phyloP scores from a whole-genome alignment of 2,329 filamentous ascomycete species.

The Paracoccidioides lutzii region DNA sequence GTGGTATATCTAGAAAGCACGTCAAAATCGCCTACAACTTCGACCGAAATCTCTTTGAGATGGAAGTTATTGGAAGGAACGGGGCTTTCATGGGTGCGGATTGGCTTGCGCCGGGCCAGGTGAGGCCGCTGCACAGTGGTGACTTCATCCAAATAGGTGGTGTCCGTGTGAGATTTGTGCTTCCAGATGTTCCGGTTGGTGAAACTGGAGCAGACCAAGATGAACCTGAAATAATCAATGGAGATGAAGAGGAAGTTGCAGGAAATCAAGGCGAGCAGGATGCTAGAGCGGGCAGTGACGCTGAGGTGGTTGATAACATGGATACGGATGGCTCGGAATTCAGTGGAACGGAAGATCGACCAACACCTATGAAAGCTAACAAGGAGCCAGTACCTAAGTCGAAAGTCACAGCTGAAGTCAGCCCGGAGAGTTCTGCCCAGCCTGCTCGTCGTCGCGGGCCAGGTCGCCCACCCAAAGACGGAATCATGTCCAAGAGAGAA shows the following conservation, averaged over 20 bases:
- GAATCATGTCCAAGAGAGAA: conserved; percentile 54
- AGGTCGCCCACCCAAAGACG: conserved; percentile 53
- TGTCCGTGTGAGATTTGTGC: conserved; percentile 44
- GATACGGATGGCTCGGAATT: conserved; percentile 3
- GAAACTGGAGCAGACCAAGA: conserved; percentile 37
- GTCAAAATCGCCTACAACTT: conserved; percentile 49
- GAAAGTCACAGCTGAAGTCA: conserved; percentile 14
- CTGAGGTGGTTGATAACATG: not conserved
- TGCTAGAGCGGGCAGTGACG: not conserved
- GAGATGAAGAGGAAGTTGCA: conserved; percentile 15
- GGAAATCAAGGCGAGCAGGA: conserved; percentile 7
- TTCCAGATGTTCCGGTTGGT: conserved; percentile 39
- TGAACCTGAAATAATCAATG: conserved; percentile 27
- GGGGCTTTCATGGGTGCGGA: conserved; percentile 44
- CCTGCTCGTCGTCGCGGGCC: conserved; percentile 39
- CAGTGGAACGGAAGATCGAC: conserved; percentile 15
- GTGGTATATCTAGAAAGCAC: conserved; percentile 50
- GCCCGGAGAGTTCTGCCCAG: conserved; percentile 24
- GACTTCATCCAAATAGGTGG: conserved; percentile 47
- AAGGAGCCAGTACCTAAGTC: conserved; percentile 18
- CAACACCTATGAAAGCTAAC: conserved; percentile 18
- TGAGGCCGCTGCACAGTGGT: conserved; percentile 41
- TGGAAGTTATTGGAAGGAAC: conserved; percentile 47
- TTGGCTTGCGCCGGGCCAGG: conserved; percentile 35
- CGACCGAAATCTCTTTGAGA: conserved; percentile 43